Evolutionary conservation across 2,329 filamentous ascomycete species (phyloP), one percentile per base, ranked within the genome.

Genomic region (Pseudogymnoascus sp.): DNA sequence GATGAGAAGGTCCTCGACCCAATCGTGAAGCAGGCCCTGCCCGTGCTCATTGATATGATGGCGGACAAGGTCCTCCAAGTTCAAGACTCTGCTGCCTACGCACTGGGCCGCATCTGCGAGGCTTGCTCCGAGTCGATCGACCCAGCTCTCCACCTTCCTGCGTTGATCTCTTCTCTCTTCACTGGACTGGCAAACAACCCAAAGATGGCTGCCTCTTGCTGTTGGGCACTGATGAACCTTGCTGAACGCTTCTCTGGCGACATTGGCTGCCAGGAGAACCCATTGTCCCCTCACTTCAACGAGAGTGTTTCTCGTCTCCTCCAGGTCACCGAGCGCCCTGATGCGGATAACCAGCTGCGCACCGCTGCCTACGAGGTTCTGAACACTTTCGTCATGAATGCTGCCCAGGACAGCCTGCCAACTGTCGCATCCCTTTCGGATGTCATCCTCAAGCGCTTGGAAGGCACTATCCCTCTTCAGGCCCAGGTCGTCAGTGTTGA

Each of bases 221-320:
- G 94, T 79, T 97, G 95, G 94, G 92, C 94, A 33, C 79, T 99
- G 68, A 97, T 99, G 90, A 99, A 97, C 77, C 79, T 99, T 72
- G 93, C 94, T 9, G 94, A 99, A 73, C 88, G 92, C 65, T 99
- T 97, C 73, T 90, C 92, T 31, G 91, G 92, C 63, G 92, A 97
- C 61, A 82, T 87, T 62, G 90, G 90, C 59, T 88, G 87, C 64
- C 70, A 80, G 42, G 80, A 87, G 69, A 99, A 97, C 78, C 83
- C 91, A 45, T 81, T 99, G 59, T 96, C 92, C 1, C 86, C 87
- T 65, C 91, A 97, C 78, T 99, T 99, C 79, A 88, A 96, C 77
- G 85, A 92, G 70, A 96, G 92, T 73, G 88, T 97, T 64, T 86
- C 86, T 71, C 91, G 90, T 64, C 82, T 99, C 60, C 82, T 99